These are phyloP conservation scores for Globisporangium viniferum DNA, from an alignment of 352 stramenopile genomes.

Conservation along the genomic window DNA sequence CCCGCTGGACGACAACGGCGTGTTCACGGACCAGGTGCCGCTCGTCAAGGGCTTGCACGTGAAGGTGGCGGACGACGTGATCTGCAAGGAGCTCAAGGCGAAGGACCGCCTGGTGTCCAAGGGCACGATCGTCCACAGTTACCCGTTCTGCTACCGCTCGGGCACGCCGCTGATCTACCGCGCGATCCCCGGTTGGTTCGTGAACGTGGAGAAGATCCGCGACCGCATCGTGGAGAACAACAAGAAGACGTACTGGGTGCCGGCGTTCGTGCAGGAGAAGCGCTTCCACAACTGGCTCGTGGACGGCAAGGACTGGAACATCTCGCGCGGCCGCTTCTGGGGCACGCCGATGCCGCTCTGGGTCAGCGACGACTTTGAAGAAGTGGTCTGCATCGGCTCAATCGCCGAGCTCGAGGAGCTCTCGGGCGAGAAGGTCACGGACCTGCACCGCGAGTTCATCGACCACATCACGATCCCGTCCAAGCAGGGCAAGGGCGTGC, in stretches of 20 bases:
- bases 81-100: slow-evolving; percentile 95
- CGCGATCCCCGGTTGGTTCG: slow-evolving; percentile 98
- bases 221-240: slow-evolving; percentile 93
- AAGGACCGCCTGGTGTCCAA: slow-evolving; percentile 96
- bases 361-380: slow-evolving; percentile 96
- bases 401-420: slow-evolving; percentile 96
- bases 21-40: slow-evolving; percentile 92
- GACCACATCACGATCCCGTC: slow-evolving; percentile 98
- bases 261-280: slow-evolving; percentile 96
- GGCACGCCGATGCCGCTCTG: slow-evolving; percentile 99
- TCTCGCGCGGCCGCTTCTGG: slow-evolving; percentile 99
- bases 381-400: slow-evolving; percentile 97
- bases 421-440: slow-evolving; percentile 89
- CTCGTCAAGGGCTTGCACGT: slow-evolving; percentile 95
- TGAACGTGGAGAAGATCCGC: slow-evolving; percentile 98
- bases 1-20: slow-evolving; percentile 96
- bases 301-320: slow-evolving; percentile 98
- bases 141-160: slow-evolving; percentile 99
- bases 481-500: slow-evolving; percentile 86
- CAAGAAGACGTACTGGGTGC: slow-evolving; percentile 83
- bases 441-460: slow-evolving; percentile 98
- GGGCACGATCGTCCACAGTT: slow-evolving; percentile 96
- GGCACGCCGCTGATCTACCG: slow-evolving; percentile 99
- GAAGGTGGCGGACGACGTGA: slow-evolving; percentile 97
- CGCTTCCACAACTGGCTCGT: slow-evolving; percentile 99